Percentiles rank a stretch among this genome's conserved stretches.
These are phyloP conservation scores for Quercus aquifolioides DNA, from an alignment of 306 rosid genomes.

Conservation along the genomic window DNA sequence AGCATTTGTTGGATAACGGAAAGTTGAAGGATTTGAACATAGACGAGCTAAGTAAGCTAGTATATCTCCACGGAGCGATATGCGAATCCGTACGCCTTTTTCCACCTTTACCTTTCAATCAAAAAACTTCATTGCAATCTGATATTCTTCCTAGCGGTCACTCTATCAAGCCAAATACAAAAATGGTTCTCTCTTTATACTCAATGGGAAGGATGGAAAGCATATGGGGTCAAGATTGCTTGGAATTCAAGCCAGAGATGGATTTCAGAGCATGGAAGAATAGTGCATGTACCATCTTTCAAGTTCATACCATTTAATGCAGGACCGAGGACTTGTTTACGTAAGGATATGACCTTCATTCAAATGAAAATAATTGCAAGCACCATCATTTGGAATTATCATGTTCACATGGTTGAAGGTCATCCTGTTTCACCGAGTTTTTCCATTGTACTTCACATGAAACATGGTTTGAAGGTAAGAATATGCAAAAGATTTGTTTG, in stretches of 20 bases:
- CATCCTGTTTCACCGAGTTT: slow-evolving; percentile 1
- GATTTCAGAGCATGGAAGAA: too few species aligned
- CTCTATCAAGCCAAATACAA: background rate
- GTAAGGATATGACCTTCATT: too few species aligned
- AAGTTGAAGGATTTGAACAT: background rate
- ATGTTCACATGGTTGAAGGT: slow-evolving; percentile 27
- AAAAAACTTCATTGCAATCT: background rate
- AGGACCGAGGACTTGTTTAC: too few species aligned
- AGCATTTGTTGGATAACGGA: too few species aligned
- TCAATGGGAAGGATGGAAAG: too few species aligned
- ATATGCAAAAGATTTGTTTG: slow-evolving; percentile 10
- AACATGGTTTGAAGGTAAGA: slow-evolving; percentile 34
- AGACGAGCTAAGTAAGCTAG: slow-evolving; percentile 20
- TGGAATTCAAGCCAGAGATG: too few species aligned
- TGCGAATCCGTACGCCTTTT: slow-evolving; percentile 32
- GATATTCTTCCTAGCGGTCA: slow-evolving; percentile 40
- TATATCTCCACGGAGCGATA: slow-evolving; percentile 28
- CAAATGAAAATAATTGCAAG: too few species aligned
- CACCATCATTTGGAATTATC: too few species aligned
- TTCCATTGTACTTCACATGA: slow-evolving; percentile 43
- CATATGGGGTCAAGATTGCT: too few species aligned
- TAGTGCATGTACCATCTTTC: too few species aligned
- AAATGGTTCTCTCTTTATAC: background rate
- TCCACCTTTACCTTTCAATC: slow-evolving; percentile 30
- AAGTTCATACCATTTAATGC: too few species aligned